Evolutionary conservation across 2,329 filamentous ascomycete genomes (phyloP), one percentile per base, ranked within the genome.

Genomic region (Penicillium sp.): DNA sequence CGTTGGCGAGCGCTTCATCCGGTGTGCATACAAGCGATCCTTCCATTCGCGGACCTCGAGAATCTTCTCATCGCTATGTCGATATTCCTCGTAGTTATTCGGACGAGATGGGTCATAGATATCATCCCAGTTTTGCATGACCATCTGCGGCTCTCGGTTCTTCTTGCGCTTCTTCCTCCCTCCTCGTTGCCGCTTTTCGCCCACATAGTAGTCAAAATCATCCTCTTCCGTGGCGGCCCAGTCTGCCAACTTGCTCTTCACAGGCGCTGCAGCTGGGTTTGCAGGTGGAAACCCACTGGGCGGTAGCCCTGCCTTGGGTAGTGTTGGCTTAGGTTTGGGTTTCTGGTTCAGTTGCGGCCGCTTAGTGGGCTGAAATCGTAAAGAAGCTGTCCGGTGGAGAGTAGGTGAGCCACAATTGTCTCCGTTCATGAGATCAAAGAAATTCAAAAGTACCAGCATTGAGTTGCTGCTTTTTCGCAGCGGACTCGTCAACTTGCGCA

Each of bases 281-380:
- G 70, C 48, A 16, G 76, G 52, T 35, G 72, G 61, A 51, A 74
- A 61, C 13, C 74, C 60, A 33, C 66, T 63, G n/a, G 74, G 60
- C 30, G 68, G 64, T 16, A 75, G 61, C 14, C 75, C 61, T 46
- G 80, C 69, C 70, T 83, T 86, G 49, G 82, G 80, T 56, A 90
- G 84, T 56, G 81, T 76, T 6, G 85, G 78, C 73, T 93, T 94
- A 40, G 83, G 72, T 70, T 87, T 88, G 45, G 84, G 76, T 73
- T 85, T 88, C 81, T 87, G 78, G 72, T 75, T 71, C 76, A 89
- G 69, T 70, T 92, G 87, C 26, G 91, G 91, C 63, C 91, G 86
- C 71, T 91, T 91, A 67, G 93, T 93, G 55, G 92, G 92, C 75
- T 96, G 92, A 80, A 96, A 96, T 76, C 90, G 89, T 65, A 96